These are phyloP conservation scores for Pythium brachiatum DNA, from an alignment of 352 stramenopile species.

Conservation along the genomic window DNA sequence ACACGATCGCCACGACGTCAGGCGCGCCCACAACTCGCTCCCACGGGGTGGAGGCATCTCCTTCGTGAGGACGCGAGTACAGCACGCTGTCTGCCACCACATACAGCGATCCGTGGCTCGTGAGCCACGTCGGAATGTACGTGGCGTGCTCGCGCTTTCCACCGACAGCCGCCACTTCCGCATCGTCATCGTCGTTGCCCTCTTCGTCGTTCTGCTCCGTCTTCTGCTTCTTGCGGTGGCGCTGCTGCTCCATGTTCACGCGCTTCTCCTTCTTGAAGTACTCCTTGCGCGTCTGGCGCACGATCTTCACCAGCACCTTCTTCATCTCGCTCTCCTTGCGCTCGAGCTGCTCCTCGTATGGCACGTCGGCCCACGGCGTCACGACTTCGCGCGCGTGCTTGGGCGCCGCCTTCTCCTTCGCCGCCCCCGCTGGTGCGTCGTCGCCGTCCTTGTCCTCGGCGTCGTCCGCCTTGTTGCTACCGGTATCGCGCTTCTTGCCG, in stretches of 20 bases:
- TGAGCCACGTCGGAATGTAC: slow-evolving; percentile 70
- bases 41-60: slow-evolving; percentile 40
- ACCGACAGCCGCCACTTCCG: background rate
- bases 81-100: slow-evolving; percentile 52
- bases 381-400: slow-evolving; percentile 73
- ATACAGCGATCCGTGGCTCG: slow-evolving; percentile 73
- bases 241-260: slow-evolving; percentile 44
- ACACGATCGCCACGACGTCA: slow-evolving; percentile 60
- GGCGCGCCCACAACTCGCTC: slow-evolving; percentile 35
- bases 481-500: slow-evolving; percentile 11
- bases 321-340: slow-evolving; percentile 89
- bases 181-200: slow-evolving; percentile 17
- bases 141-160: slow-evolving; percentile 21
- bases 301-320: slow-evolving; percentile 86
- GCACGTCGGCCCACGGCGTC: slow-evolving; percentile 75
- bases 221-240: slow-evolving; percentile 68
- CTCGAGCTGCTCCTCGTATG: slow-evolving; percentile 80
- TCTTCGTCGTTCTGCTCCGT: slow-evolving; percentile 12
- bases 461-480: slow-evolving; percentile 20
- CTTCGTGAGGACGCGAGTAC: slow-evolving; percentile 64
- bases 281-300: slow-evolving; percentile 80
- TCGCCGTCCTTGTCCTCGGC: background rate
- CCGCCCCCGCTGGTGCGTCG: background rate
- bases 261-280: slow-evolving; percentile 88
- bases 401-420: slow-evolving; percentile 22